phyloP scores from a whole-genome alignment of 225 moss, liverwort and hornwort genomes.

The Takakia lepidozioides region DNA sequence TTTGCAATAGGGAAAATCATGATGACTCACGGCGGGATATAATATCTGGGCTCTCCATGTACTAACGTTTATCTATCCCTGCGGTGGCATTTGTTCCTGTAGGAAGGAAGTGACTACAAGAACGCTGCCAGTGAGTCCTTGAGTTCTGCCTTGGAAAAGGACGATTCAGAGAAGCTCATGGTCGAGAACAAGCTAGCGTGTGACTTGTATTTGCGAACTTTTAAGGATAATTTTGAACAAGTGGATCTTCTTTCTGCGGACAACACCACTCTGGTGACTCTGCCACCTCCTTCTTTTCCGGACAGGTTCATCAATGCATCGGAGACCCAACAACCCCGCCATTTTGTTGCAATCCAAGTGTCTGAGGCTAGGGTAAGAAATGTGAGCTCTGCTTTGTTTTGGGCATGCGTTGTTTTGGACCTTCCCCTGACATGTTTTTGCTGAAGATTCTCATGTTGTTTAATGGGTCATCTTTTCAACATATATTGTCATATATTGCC shows the following conservation, averaged over 20 bases:
- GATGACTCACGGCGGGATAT: no score
- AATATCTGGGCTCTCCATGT: neutral
- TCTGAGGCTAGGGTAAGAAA: constrained; percentile 70
- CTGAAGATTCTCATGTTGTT: no score
- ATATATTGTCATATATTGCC: no score
- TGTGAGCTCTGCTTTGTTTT: no score
- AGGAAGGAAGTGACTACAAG: constrained; percentile 83
- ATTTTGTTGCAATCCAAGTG: constrained; percentile 82
- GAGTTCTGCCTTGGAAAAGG: constrained; percentile 71
- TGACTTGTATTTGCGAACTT: constrained; percentile 76
- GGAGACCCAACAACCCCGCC: constrained; percentile 59
- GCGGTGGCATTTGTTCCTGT: constrained; percentile 14
- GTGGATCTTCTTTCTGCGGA: constrained; percentile 54
- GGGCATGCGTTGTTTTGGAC: no score
- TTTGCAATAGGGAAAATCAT: no score
- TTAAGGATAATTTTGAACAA: constrained; percentile 73
- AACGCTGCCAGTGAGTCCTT: constrained; percentile 26
- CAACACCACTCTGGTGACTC: constrained; percentile 44
- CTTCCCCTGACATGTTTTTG: no score
- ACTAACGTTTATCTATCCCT: constrained; percentile 14
- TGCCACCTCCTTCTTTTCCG: constrained; percentile 87
- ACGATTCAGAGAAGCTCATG: constrained; percentile 71
- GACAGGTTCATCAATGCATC: constrained; percentile 75
- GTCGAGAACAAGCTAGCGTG: constrained; percentile 65
- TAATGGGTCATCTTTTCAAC: no score